Evolutionary conservation across 129 eudicot species (phyloP), one percentile per base, ranked within the genome.

Genomic region (Saussurea involucrata): DNA sequence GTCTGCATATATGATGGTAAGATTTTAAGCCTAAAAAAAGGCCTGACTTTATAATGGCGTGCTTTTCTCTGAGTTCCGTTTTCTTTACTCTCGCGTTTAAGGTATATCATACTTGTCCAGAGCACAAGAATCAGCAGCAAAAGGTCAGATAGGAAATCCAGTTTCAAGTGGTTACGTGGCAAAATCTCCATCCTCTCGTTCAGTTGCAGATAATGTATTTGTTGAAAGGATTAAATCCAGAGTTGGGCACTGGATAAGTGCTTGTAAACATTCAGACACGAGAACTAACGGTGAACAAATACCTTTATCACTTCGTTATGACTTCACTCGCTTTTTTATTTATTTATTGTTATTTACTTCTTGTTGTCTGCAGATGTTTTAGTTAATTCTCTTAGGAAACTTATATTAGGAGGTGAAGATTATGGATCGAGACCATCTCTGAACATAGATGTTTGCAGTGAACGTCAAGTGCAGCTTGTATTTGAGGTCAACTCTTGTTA

Each of bases 91-190:
- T 68, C 58, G 44, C 32, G 78, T 25, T 74, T 74, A 74, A 95
- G 98, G 98, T 61, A 92, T 95, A 80, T 95, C 99, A 46, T 92
- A 92, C 92, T 76, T 95, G 85, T 95, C 97, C 78, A 92, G 89
- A 83, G 95, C 88, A 68, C 97, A 95, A 88, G 99, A 95, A 85
- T 83, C 80, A 42, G 83, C 83, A 55, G 83, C 88, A 65, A 85
- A 76, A 79, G 71, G 65, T 66, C 82, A 57, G 58, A 71, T 61
- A 36, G 92, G 87, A 63, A 78, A 76, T 79, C 66, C 76, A 1
- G 78, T 82, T 72, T 29, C 83, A 67, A 74, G 73, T 76, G 79
- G 72, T 69, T 28, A 13, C 2, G 49, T 8, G 37, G 53, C 74
- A 60, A 87, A 81, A 75, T 72, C 99, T 85, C 29, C 87, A 46